Conservation (phyloP, 495 filamentous ascomycete species). For the Xylaria longipes region DNA sequence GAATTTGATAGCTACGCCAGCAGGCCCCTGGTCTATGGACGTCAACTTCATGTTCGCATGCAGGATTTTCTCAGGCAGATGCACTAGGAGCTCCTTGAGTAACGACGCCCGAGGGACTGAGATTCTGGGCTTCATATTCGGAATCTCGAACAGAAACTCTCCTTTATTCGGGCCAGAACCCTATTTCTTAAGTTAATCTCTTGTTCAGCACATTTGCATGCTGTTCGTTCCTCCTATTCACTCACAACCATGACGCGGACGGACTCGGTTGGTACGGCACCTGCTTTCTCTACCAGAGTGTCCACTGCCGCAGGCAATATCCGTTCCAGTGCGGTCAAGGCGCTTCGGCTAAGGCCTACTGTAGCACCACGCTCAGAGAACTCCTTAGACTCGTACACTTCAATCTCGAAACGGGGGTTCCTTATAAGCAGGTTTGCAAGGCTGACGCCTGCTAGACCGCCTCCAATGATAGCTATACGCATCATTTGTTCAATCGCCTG, state of each 20-base stretch:
- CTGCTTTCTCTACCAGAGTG: constrained; percentile 8
- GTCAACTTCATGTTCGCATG: background rate
- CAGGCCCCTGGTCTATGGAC: background rate
- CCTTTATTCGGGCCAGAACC: background rate
- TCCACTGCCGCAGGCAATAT: constrained; percentile 1
- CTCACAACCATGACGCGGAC: constrained; percentile 5
- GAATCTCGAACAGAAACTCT: constrained; percentile 9
- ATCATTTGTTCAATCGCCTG: background rate
- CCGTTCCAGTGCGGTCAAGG: constrained; percentile 15
- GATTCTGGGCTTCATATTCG: constrained; percentile 4
- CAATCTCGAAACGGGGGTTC: constrained; percentile 29
- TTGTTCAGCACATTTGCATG: background rate
- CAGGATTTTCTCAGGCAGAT: background rate
- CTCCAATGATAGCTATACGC: constrained; percentile 33
- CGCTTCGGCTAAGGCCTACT: constrained; percentile 28
- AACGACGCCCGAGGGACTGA: background rate
- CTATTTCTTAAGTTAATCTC: background rate
- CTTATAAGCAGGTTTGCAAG: constrained; percentile 28
- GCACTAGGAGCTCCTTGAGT: background rate
- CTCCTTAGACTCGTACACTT: constrained; percentile 33
- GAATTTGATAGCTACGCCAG: background rate
- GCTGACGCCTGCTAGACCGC: constrained; percentile 34
- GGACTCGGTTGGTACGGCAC: background rate
- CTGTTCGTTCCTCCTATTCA: background rate
- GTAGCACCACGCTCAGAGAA: constrained; percentile 36